Conservation (phyloP, 352 stramenopile species). For the Blastocystis sp. region DNA sequence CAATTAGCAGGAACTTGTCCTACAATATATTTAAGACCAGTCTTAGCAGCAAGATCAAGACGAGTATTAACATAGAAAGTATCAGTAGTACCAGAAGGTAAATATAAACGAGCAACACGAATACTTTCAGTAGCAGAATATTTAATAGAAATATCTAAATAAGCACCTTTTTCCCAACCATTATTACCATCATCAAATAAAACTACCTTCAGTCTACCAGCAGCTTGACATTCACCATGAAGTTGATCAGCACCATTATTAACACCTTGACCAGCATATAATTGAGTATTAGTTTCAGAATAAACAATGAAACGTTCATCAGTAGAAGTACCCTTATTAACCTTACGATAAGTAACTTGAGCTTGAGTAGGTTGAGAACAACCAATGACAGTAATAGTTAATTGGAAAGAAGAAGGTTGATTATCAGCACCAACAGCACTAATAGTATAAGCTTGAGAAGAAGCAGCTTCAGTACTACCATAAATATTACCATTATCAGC, state of each 20-base stretch:
- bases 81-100: not conserved
- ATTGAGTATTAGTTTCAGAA: too few relatives aligned
- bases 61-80: too few relatives aligned
- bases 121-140: not conserved
- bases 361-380: not conserved
- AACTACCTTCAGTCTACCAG: too few relatives aligned
- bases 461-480: not conserved
- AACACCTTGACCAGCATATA: too few relatives aligned
- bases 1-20: not conserved
- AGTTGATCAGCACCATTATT: too few relatives aligned
- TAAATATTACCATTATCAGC: not conserved
- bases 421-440: not conserved
- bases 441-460: not conserved
- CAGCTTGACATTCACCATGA: too few relatives aligned
- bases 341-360: not conserved
- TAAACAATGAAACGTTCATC: too few relatives aligned
- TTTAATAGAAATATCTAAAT: not conserved
- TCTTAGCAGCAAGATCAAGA: too few relatives aligned
- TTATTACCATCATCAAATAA: too few relatives aligned
- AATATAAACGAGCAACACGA: not conserved
- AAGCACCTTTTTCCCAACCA: not conserved
- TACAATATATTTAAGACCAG: constrained; percentile 7
- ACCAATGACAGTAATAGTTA: not conserved
- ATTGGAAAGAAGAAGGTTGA: not conserved
- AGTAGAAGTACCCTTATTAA: too few relatives aligned